These are phyloP conservation scores for Scopulariopsis brevicaulis DNA, from an alignment of 2,329 filamentous ascomycete genomes.

Conservation along the genomic window DNA sequence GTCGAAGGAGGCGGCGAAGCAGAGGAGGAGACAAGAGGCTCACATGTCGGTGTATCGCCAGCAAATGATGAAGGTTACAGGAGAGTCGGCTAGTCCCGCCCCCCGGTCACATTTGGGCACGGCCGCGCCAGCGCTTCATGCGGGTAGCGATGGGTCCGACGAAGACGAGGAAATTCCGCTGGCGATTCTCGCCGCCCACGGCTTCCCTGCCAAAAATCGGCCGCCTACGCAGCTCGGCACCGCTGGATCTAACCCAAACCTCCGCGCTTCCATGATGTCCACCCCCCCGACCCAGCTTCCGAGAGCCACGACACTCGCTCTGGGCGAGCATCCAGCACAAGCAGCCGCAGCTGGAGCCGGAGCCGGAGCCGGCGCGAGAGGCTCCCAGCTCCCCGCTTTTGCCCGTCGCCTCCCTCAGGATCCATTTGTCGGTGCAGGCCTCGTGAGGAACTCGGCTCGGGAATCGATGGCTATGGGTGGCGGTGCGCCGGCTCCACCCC, in stretches of 20 bases:
- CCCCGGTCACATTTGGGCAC: slow-evolving; percentile 12
- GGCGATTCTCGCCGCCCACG: slow-evolving; percentile 77
- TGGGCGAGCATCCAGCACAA: background rate
- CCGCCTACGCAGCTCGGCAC: slow-evolving; percentile 57
- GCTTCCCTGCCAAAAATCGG: slow-evolving; percentile 69
- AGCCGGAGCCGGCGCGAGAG: background rate
- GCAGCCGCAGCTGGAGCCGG: background rate
- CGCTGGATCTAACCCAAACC: slow-evolving; percentile 60
- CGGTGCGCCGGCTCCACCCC: slow-evolving; percentile 26
- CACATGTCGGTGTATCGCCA: slow-evolving; percentile 84
- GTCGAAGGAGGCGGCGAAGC: slow-evolving; percentile 59
- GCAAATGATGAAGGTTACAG: slow-evolving; percentile 94
- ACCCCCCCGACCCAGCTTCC: slow-evolving; percentile 20
- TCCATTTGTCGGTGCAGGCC: slow-evolving; percentile 69
- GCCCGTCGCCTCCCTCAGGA: slow-evolving; percentile 73
- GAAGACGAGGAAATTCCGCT: slow-evolving; percentile 85
- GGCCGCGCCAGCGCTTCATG: slow-evolving; percentile 19
- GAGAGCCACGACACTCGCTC: slow-evolving; percentile 16
- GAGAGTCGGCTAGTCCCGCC: slow-evolving; percentile 44
- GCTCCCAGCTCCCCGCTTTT: slow-evolving; percentile 60
- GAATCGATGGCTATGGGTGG: slow-evolving; percentile 65
- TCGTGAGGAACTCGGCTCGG: slow-evolving; percentile 60
- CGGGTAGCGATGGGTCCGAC: slow-evolving; percentile 42
- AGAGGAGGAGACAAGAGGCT: slow-evolving; percentile 78
- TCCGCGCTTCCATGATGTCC: slow-evolving; percentile 39